Percentiles rank a stretch among this genome's conserved stretches.
Evolutionary conservation across 2,329 filamentous ascomycete genomes (phyloP).

Genomic region (Chaetomium globosum): DNA sequence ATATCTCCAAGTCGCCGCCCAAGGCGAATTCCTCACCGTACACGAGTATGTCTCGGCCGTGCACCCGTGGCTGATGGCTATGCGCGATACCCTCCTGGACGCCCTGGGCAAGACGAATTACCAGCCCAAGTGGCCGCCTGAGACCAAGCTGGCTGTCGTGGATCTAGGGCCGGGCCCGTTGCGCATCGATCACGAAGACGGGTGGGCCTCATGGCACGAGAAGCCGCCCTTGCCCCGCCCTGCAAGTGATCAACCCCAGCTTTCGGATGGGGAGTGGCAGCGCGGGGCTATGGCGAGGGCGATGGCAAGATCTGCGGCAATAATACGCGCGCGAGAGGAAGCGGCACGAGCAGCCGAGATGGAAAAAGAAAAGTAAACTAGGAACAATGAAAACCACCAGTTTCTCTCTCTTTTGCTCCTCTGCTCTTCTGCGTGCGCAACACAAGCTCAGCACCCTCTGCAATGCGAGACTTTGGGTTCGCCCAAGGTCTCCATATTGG

Average conservation of each 20-base stretch:
- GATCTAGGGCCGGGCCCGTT: neutral
- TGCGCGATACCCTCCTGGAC: neutral
- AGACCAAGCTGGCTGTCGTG: neutral
- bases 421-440: no score
- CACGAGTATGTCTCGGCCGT: neutral
- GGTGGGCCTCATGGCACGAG: constrained; percentile 8
- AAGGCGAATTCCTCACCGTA: neutral
- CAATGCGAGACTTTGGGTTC: no score
- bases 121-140: neutral
- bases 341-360: constrained; percentile 10
- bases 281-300: constrained; percentile 6
- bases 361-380: constrained; percentile 11
- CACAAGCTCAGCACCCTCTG: no score
- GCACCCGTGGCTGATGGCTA: neutral
- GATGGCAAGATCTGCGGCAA: constrained; percentile 11
- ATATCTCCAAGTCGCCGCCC: neutral
- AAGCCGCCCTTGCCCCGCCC: neutral
- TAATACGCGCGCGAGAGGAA: constrained; percentile 13
- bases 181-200: neutral
- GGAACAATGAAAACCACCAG: neutral
- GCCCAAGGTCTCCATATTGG: no score
- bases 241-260: constrained; percentile 2
- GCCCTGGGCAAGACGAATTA: neutral
- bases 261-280: constrained; percentile 1
- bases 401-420: no score